Evolutionary conservation across 805 yeast genomes (phyloP), one percentile per base, ranked within the genome.

Genomic region (Cyberlindnera subsufficiens): DNA sequence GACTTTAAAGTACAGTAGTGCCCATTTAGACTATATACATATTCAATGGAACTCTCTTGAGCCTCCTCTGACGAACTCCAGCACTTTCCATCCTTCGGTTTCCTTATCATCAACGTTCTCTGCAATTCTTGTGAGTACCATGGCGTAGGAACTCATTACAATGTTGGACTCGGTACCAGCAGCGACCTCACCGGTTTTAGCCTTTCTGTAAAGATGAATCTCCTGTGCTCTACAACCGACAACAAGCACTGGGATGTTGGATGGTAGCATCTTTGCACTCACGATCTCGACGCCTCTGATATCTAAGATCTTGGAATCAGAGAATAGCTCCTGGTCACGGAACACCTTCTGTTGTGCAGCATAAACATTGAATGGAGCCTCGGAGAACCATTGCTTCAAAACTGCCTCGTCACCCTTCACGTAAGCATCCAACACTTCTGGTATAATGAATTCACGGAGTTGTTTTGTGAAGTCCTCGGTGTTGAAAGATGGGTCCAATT

Each of bases 221-320:
- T 93, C 99, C 69, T 93, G 99, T 8, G 96, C 98, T 64, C 99
- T 80, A 61, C 97, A 89, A 39, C 95, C 86, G 48, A 89, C 86
- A 41, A 93, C 96, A 51, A 88, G 68, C 16, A 91, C 97, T 13
- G 99, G 99, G 30, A 80, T 74, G 61, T 91, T 91, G 53, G 88
- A 84, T 31, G 97, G 97, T 46, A 93, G 74, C 55, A 82, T 69
- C 69, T 87, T 89, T 49, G 95, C 88, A 48, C 89, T 83, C 44
- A 87, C 83, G 52, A 93, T 81, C 53, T 91, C 98, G 35, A 90
- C 95, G 40, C 96, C 95, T 68, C 99, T 80, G 54, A 93, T 86
- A 62, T 93, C 99, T 58, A 93, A 74, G 50, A 93, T 87, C 51
- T 80, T 79, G 36, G 96, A 91, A 56, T 93, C 99, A 13, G 96